phyloP scores from a whole-genome alignment of 192 early-diverging fungal genomes.

The Martensiomyces pterosporus region DNA sequence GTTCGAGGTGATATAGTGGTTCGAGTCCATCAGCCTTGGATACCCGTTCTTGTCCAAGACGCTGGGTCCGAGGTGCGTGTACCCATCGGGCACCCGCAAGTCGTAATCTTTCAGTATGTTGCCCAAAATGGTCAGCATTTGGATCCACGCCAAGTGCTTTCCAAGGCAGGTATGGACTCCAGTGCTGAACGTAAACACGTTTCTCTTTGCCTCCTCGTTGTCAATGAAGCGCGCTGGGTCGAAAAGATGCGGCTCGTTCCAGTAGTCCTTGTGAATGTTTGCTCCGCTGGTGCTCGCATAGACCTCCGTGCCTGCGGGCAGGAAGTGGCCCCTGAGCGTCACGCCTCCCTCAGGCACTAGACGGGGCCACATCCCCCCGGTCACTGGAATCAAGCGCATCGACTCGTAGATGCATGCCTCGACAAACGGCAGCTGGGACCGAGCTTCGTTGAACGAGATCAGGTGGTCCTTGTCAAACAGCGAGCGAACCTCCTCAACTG shows the following conservation, averaged over 20 bases:
- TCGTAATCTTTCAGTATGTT: slow-evolving; percentile 44
- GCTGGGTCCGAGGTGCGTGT: slow-evolving; percentile 7
- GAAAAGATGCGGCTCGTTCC: slow-evolving; percentile 26
- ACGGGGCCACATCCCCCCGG: too few species aligned
- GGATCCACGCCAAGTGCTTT: slow-evolving; percentile 30
- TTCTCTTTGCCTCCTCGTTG: slow-evolving; percentile 18
- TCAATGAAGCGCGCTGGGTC: slow-evolving; percentile 23
- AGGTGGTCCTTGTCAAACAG: too few species aligned
- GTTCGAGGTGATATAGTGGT: slow-evolving; percentile 28
- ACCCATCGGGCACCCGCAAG: slow-evolving; percentile 18
- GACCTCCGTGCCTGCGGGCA: slow-evolving; percentile 18
- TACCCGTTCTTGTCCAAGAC: slow-evolving; percentile 10
- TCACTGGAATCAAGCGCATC: too few species aligned
- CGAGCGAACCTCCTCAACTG: too few species aligned
- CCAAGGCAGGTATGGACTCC: slow-evolving; percentile 44
- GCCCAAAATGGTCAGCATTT: slow-evolving; percentile 34
- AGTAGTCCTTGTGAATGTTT: slow-evolving; percentile 20
- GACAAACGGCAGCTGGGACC: too few species aligned
- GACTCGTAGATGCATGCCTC: too few species aligned
- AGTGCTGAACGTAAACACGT: slow-evolving; percentile 30
- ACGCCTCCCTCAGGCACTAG: too few species aligned
- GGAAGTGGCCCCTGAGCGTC: too few species aligned
- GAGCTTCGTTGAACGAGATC: too few species aligned
- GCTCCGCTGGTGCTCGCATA: slow-evolving; percentile 23
- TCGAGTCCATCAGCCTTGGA: slow-evolving; percentile 33